Evolutionary conservation across 257 asterid genomes (phyloP).

Genomic region (Vinca minor): DNA sequence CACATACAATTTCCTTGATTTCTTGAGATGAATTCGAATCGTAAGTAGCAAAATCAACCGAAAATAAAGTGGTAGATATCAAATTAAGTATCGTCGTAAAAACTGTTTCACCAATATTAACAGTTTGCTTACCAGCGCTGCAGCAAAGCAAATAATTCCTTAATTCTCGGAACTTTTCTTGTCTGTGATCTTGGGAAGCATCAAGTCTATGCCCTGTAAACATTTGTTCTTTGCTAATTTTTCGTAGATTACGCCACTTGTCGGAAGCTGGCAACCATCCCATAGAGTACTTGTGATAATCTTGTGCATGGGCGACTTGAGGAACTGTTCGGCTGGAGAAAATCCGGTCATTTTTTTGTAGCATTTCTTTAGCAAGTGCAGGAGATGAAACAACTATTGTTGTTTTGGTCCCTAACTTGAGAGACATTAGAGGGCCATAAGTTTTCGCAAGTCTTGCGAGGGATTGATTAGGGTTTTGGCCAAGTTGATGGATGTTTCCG

Average conservation of each 20-base stretch:
- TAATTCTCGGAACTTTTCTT: slow-evolving; percentile 20
- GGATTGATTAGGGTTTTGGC: too few species aligned
- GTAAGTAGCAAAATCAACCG: slow-evolving; percentile 12
- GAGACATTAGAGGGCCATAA: slow-evolving; percentile 33
- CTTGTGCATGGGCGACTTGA: background rate
- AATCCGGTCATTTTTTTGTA: slow-evolving; percentile 20
- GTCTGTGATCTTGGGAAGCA: slow-evolving; percentile 18
- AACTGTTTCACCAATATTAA: slow-evolving; percentile 17
- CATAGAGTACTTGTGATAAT: slow-evolving; percentile 17
- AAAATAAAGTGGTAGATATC: background rate
- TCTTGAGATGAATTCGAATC: slow-evolving; percentile 13
- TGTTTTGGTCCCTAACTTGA: slow-evolving; percentile 22
- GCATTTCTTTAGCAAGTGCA: slow-evolving; percentile 16
- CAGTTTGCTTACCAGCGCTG: background rate
- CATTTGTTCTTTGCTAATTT: slow-evolving; percentile 20
- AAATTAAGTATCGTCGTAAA: slow-evolving; percentile 16
- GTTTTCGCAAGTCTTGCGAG: too few species aligned
- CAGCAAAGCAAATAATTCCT: slow-evolving; percentile 8
- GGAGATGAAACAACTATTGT: slow-evolving; percentile 22
- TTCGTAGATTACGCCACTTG: slow-evolving; percentile 22
- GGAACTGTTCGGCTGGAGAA: slow-evolving; percentile 12
- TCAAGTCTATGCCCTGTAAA: slow-evolving; percentile 11
- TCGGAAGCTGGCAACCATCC: slow-evolving; percentile 6
- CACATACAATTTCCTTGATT: slow-evolving; percentile 7
- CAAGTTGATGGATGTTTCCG: slow-evolving; percentile 28